Base-by-base conservation (phyloP, 495 filamentous ascomycete species). In the Neurospora sp. region DNA sequence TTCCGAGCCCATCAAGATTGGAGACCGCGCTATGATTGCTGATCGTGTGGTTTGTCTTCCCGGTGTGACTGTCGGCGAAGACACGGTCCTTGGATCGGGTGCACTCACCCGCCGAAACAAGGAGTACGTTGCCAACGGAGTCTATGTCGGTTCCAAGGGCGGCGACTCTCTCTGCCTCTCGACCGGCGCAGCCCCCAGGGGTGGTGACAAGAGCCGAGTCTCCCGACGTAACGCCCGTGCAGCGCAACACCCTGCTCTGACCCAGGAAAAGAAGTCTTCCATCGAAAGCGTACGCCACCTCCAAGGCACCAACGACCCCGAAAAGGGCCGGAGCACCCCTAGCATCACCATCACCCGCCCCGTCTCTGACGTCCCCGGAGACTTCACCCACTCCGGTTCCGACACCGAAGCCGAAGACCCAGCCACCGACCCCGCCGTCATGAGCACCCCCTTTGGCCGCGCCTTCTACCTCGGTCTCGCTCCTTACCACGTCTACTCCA, bases 71-170 rank as follows among this genome's bases (percentile, higher is more conserved):
- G 54, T 76, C 35, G 85, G 81, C 2, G 74, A 79, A 35, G 76
- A 79, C 37, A 76, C 83, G 2, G 79, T 85, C 44, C 78, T 86
- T 40, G 85, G 85, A 12, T 83, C 82, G 31, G 85, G 85, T n/a
- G 79, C 82, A 37, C 74, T 86, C 18, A 81, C 83, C 11, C 80
- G 78, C 39, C 78, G 83, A 0, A 80, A 81, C 69, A 78, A 75
- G n/a, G 70, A 74, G 12, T 86, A 83, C 72, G 70, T 79, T 0
- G 35, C 81, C 20, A 78, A 79, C 20, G 85, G 79, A 1, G 78
- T 81, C n/a, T 86, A 82, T 78, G 80, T 84, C 14, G 85, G 84
- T 27, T 83, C 81, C 75, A 83, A 80, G 71, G 78, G 81, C 12
- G 82, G 84, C 40, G 81, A 85, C 39, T 79, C 79, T 39, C 27